Evolutionary conservation across 2,329 filamentous ascomycete genomes (phyloP).

Genomic region (Botrytis hyacinthi): DNA sequence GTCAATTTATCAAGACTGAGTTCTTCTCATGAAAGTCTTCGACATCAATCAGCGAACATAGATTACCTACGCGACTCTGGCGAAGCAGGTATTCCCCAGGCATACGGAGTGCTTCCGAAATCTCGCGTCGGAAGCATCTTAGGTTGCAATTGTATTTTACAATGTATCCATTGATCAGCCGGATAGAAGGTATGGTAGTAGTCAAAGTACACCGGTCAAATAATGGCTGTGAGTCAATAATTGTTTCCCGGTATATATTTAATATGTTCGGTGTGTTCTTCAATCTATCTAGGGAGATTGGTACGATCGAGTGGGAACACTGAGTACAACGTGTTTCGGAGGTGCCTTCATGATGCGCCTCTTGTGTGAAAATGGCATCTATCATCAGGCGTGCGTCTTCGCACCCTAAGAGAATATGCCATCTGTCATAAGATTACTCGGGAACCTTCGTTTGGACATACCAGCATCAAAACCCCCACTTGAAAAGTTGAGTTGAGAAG

Average conservation of each 20-base stretch:
- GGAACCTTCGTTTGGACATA: neutral
- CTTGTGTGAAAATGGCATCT: neutral
- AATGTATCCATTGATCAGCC: constrained; percentile 55
- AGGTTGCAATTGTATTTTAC: constrained; percentile 43
- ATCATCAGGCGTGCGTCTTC: neutral
- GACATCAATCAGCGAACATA: constrained; percentile 20
- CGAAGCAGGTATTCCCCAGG: constrained; percentile 38
- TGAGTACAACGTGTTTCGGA: neutral
- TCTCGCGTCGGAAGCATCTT: constrained; percentile 28
- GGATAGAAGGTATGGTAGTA: constrained; percentile 30
- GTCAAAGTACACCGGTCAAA: constrained; percentile 53
- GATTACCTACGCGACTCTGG: constrained; percentile 32
- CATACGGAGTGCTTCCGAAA: constrained; percentile 41
- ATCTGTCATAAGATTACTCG: neutral
- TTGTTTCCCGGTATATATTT: neutral
- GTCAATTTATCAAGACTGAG: constrained; percentile 27
- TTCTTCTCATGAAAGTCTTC: constrained; percentile 27
- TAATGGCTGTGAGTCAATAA: constrained; percentile 40
- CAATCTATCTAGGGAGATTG: neutral
- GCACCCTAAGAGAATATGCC: neutral
- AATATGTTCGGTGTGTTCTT: neutral
- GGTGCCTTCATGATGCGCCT: neutral
- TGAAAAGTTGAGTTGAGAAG: neutral
- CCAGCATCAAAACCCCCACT: neutral
- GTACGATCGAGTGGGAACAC: neutral